Conservation (phyloP, 2,329 filamentous ascomycete genomes). For the Blumeria graminis region DNA sequence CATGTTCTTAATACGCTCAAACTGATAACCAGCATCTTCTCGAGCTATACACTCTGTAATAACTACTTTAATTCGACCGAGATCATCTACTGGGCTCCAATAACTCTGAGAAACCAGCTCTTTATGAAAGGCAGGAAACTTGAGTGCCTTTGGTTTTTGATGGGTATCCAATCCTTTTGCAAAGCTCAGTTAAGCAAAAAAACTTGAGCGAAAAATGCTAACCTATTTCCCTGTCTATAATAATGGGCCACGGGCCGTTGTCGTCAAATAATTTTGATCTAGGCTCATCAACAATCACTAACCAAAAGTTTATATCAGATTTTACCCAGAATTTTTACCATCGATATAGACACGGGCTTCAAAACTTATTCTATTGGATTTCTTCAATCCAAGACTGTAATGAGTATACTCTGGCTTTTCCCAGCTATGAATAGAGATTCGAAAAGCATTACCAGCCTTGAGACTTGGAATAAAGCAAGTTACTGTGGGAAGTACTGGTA, state of each 20-base stretch:
- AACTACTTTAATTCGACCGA: slow-evolving; percentile 53
- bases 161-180: slow-evolving; percentile 13
- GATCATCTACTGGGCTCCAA: slow-evolving; percentile 47
- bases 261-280: slow-evolving; percentile 26
- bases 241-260: slow-evolving; percentile 24
- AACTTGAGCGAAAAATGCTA: slow-evolving; percentile 8
- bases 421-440: slow-evolving; percentile 57
- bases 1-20: slow-evolving; percentile 46
- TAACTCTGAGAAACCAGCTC: slow-evolving; percentile 43
- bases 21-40: slow-evolving; percentile 23
- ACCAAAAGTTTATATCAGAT: neutral
- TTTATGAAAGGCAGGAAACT: slow-evolving; percentile 47
- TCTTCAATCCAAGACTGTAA: slow-evolving; percentile 28
- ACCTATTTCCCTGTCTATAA: slow-evolving; percentile 21
- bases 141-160: slow-evolving; percentile 34
- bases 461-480: slow-evolving; percentile 50
- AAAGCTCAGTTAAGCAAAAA: neutral
- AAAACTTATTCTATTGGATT: slow-evolving; percentile 32
- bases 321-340: slow-evolving; percentile 20
- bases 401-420: slow-evolving; percentile 33
- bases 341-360: slow-evolving; percentile 47
- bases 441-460: slow-evolving; percentile 31
- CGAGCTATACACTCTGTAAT: slow-evolving; percentile 49
- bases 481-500: slow-evolving; percentile 30
- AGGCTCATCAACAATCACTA: neutral